Conservation (phyloP, 1,139 yeast species). For the Wickerhamomyces sp. region DNA sequence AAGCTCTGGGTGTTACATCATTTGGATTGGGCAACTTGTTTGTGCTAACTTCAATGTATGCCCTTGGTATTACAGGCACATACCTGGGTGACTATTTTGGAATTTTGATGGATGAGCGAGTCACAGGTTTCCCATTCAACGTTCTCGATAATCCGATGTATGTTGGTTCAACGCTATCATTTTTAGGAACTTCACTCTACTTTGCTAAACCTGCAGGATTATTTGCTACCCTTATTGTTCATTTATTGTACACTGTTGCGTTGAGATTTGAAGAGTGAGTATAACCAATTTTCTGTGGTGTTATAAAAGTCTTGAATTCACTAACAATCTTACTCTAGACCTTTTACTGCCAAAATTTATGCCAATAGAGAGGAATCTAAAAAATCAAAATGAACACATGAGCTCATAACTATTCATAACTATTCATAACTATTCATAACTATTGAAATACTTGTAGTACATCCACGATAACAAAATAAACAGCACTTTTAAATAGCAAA, state of each 20-base stretch:
- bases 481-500: background rate
- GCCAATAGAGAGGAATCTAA: conserved; percentile 49
- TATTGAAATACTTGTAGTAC: no score
- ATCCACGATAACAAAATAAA: no score
- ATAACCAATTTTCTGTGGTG: background rate
- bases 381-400: background rate
- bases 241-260: conserved; percentile 79
- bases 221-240: conserved; percentile 65
- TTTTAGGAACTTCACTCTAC: conserved; percentile 86
- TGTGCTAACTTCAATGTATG: conserved; percentile 83
- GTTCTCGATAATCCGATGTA: conserved; percentile 94
- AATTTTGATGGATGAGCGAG: conserved; percentile 84
- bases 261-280: conserved; percentile 71
- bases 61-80: conserved; percentile 94
- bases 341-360: conserved; percentile 88
- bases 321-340: conserved; percentile 31
- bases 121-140: conserved; percentile 92
- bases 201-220: conserved; percentile 89
- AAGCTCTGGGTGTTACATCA: conserved; percentile 39
- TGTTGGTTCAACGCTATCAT: conserved; percentile 84
- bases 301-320: background rate
- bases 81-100: conserved; percentile 97
- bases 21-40: conserved; percentile 74
- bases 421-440: background rate
- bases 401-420: background rate